These are phyloP conservation scores for Fusarium sp. DNA, from an alignment of 2,329 filamentous ascomycete genomes.

Conservation along the genomic window DNA sequence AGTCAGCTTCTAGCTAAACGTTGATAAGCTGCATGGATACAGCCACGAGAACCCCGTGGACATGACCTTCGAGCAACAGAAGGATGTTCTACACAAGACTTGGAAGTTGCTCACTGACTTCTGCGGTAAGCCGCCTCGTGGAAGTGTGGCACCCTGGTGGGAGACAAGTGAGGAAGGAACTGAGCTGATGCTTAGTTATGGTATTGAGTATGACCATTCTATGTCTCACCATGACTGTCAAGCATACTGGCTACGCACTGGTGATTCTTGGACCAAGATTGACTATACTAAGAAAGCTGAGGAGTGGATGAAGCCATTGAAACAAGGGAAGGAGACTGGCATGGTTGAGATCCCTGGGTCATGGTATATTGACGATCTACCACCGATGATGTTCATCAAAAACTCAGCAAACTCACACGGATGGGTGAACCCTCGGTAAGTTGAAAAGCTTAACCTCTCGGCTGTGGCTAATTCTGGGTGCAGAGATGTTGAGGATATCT, in stretches of 20 bases:
- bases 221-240: slow-evolving; percentile 75
- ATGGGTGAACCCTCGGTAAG: no score
- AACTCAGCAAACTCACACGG: no score
- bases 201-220: slow-evolving; percentile 77
- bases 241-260: slow-evolving; percentile 73
- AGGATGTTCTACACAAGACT: no score
- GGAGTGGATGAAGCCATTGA: slow-evolving; percentile 63
- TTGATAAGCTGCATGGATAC: not conserved
- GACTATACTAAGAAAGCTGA: slow-evolving; percentile 63
- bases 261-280: slow-evolving; percentile 77
- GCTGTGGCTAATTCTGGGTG: no score
- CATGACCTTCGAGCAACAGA: no score
- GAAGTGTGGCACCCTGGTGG: slow-evolving; percentile 81
- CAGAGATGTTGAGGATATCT: no score
- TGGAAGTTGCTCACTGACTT: slow-evolving; percentile 72
- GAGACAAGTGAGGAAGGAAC: slow-evolving; percentile 77
- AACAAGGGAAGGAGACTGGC: slow-evolving; percentile 69
- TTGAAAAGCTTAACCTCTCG: no score
- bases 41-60: no score
- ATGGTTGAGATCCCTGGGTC: slow-evolving; percentile 71
- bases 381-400: no score
- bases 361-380: slow-evolving; percentile 75
- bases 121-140: slow-evolving; percentile 73
- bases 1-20: not conserved
- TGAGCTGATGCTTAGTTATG: slow-evolving; percentile 73